These are phyloP conservation scores for Alternaria infectoria DNA, from an alignment of 2,329 filamentous ascomycete genomes.

Conservation along the genomic window DNA sequence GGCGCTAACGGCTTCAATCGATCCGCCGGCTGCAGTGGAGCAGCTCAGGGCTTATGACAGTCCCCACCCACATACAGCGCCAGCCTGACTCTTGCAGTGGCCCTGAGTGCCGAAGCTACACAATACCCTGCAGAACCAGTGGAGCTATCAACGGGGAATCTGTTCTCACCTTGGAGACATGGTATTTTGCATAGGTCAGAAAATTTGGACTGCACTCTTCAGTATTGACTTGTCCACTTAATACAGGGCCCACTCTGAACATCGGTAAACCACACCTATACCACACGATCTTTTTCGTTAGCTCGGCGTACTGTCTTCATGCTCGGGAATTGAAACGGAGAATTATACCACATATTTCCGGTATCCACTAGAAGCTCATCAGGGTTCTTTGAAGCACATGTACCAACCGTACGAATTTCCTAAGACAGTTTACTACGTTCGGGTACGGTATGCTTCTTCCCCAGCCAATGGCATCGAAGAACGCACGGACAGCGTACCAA, in stretches of 20 bases:
- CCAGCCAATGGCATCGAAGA: constrained; percentile 4
- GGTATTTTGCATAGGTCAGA: not conserved
- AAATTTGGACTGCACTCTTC: not conserved
- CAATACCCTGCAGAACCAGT: constrained; percentile 5
- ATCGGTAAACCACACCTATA: not conserved
- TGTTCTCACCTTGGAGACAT: not conserved
- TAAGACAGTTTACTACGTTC: not conserved
- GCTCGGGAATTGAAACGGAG: not conserved
- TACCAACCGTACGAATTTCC: not conserved
- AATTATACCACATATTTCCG: constrained; percentile 6
- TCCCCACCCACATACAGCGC: not conserved
- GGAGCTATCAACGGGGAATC: not conserved
- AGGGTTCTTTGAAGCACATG: not conserved
- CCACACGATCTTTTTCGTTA: not conserved
- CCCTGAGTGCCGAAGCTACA: constrained; percentile 1
- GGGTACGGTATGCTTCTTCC: constrained; percentile 3
- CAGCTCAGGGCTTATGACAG: not conserved
- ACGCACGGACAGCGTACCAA: not conserved
- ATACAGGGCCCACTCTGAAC: not conserved
- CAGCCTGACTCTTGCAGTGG: not conserved
- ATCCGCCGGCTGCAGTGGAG: not conserved
- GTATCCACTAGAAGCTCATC: constrained; percentile 1
- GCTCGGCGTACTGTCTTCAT: not conserved
- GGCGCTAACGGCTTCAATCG: not conserved
- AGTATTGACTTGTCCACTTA: not conserved